Conservation (phyloP, 2,329 filamentous ascomycete species). For the Setomelanomma holmii region DNA sequence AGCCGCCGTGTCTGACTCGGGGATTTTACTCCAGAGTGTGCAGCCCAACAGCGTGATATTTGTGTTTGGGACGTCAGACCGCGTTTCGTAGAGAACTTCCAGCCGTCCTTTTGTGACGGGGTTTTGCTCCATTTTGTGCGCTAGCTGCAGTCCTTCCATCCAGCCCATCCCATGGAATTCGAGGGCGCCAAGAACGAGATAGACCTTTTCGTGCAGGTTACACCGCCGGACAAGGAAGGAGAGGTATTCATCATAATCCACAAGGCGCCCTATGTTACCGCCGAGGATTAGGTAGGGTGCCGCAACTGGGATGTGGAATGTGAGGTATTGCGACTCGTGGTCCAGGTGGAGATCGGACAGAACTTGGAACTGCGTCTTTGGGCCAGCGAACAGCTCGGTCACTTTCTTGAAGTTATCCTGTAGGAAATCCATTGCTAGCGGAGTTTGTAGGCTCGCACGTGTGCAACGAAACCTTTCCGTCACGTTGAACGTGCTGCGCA, state of each 20-base stretch:
- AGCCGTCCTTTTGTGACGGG: slow-evolving; percentile 44
- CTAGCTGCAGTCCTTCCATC: slow-evolving; percentile 33
- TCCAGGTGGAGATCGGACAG: slow-evolving; percentile 44
- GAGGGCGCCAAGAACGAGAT: slow-evolving; percentile 34
- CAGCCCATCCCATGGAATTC: slow-evolving; percentile 37
- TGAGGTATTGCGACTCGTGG: slow-evolving; percentile 37
- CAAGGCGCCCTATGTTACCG: slow-evolving; percentile 40
- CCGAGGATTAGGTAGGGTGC: slow-evolving; percentile 40
- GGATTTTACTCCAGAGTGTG: slow-evolving; percentile 64
- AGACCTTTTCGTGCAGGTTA: slow-evolving; percentile 40
- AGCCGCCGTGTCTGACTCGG: slow-evolving; percentile 45
- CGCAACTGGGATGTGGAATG: slow-evolving; percentile 38
- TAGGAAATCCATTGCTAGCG: slow-evolving; percentile 4
- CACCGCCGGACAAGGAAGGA: slow-evolving; percentile 38
- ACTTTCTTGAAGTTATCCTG: slow-evolving; percentile 29
- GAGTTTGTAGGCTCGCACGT: background rate
- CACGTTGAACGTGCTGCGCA: no score
- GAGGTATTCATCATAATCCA: slow-evolving; percentile 41
- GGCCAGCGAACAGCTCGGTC: slow-evolving; percentile 29
- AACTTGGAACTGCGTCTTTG: slow-evolving; percentile 38
- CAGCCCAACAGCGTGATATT: slow-evolving; percentile 63
- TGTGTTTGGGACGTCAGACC: slow-evolving; percentile 52
- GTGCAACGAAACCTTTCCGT: background rate
- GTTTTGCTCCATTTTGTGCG: slow-evolving; percentile 37
- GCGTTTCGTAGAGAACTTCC: slow-evolving; percentile 54